A percentile compares a stretch with the other conserved stretches of the same genome.
These are phyloP conservation scores for Podaxis sp. DNA, from an alignment of 768 basidiomycete species.

Conservation along the genomic window DNA sequence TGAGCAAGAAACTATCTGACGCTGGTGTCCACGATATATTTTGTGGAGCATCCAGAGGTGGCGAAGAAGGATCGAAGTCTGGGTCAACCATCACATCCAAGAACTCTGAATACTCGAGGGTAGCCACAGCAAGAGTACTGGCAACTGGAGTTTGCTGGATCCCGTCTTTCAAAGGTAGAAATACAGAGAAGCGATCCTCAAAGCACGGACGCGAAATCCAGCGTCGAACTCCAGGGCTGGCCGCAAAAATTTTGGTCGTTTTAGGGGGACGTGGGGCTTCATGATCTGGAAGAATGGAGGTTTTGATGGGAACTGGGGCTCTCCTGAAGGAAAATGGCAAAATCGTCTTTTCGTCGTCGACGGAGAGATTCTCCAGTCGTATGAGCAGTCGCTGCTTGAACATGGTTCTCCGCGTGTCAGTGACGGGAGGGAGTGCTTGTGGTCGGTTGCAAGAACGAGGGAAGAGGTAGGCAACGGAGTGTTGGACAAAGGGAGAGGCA, in stretches of 20 bases:
- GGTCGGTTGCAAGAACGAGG: slow-evolving; percentile 52
- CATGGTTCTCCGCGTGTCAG: slow-evolving; percentile 43
- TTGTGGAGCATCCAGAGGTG: slow-evolving; percentile 16
- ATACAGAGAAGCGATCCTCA: slow-evolving; percentile 66
- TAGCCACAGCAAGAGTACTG: slow-evolving; percentile 61
- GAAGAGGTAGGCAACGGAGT: slow-evolving; percentile 22
- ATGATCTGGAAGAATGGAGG: slow-evolving; percentile 24
- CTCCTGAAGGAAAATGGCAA: slow-evolving; percentile 39
- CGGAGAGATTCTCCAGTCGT: slow-evolving; percentile 36
- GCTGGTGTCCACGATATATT: slow-evolving; percentile 10
- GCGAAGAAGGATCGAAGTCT: slow-evolving; percentile 28
- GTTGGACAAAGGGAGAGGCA: slow-evolving; percentile 47
- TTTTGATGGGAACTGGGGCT: slow-evolving; percentile 23
- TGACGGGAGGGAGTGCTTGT: slow-evolving; percentile 32
- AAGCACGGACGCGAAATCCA: slow-evolving; percentile 78
- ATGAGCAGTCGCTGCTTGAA: slow-evolving; percentile 52
- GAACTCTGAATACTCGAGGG: slow-evolving; percentile 69
- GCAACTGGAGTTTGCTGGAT: slow-evolving; percentile 41
- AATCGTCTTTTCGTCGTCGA: slow-evolving; percentile 45
- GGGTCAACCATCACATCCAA: slow-evolving; percentile 64
- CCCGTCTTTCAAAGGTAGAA: slow-evolving; percentile 40
- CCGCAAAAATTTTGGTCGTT: slow-evolving; percentile 31
- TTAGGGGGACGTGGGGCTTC: slow-evolving; percentile 34
- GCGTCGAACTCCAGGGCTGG: slow-evolving; percentile 58
- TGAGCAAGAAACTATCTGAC: neutral